These are phyloP conservation scores for Calonectria crousiana DNA, from an alignment of 2,329 filamentous ascomycete species.

Conservation along the genomic window DNA sequence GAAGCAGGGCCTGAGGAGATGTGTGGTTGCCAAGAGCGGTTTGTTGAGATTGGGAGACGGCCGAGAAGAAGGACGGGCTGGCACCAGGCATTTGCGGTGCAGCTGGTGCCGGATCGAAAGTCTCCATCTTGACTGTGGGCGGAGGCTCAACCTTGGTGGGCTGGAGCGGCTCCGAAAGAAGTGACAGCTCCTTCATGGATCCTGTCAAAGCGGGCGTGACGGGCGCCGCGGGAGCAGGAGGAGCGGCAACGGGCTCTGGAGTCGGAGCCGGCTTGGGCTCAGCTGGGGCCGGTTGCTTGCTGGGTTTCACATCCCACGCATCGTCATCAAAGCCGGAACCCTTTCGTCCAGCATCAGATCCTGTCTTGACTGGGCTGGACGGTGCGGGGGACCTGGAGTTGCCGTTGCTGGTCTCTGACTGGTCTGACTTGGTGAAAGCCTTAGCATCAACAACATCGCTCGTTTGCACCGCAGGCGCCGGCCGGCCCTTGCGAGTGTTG, in stretches of 20 bases:
- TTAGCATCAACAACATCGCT: conserved; percentile 90
- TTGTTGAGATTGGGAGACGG: conserved; percentile 59
- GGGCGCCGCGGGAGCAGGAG: conserved; percentile 36
- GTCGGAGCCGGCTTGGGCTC: conserved; percentile 40
- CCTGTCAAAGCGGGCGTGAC: conserved; percentile 71
- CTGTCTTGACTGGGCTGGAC: conserved; percentile 46
- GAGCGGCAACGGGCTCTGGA: conserved; percentile 29
- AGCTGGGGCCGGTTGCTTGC: conserved; percentile 63
- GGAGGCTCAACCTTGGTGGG: conserved; percentile 58
- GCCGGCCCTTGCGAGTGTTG: conserved; percentile 93
- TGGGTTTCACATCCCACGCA: conserved; percentile 95
- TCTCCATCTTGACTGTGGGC: conserved; percentile 38
- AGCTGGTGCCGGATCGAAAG: conserved; percentile 45
- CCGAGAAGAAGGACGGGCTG: conserved; percentile 69
- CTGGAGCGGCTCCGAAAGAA: conserved; percentile 65
- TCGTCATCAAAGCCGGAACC: conserved; percentile 88
- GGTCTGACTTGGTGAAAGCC: conserved; percentile 77
- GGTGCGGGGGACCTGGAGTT: conserved; percentile 38
- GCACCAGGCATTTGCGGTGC: conserved; percentile 63
- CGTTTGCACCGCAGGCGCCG: conserved; percentile 86
- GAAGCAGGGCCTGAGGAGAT: conserved; percentile 49
- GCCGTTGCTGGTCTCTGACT: conserved; percentile 34
- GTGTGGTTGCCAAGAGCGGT: conserved; percentile 49
- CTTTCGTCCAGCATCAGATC: conserved; percentile 40
- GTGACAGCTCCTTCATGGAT: conserved; percentile 71